Base-by-base conservation (phyloP, 164 flowering plant genomes). In the Aristolochia californica region DNA sequence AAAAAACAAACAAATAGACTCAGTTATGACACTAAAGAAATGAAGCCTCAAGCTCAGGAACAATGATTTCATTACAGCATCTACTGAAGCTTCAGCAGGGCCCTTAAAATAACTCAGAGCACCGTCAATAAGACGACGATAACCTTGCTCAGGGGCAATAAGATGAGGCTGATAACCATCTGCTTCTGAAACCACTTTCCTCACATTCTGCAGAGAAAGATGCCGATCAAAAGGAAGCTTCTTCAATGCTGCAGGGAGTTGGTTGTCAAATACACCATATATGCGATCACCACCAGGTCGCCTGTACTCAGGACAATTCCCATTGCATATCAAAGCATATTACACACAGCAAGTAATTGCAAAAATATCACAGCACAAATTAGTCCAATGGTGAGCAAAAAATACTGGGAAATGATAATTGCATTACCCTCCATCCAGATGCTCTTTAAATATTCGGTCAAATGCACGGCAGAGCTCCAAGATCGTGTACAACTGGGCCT, bases 91-190 rank as follows among this genome's bases (percentile, higher is more conserved):
- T 72, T 81, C 90, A 45, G 85, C 87, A 44, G 87, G 91, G 52
- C 83, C 84, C 70, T 75, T 82, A 52, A 82, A 77, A 34, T 80
- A 65, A 45, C 72, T 74, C 50, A 84, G 49, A 44, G 80, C 59
- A 63, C 87, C 77, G 57, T 84, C 91, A 68, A 84, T 80, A 45
- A 83, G 81, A n/a, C 84, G 84, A 17, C 89, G 76, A 63, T 84
- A 87, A 40, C 95, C 95, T 63, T 83, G 88, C 60, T 86, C 94
- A 47, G 94, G 94, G 58, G 94, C 94, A 62, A 86, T 86, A 20
- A 86, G 62, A 78, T 87, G 95, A 14, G 95, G 95, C 59, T 87
- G 95, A 75, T 84, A 87, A 45, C 95, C 95, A 85, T 87, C 95
- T 54, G 95, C 95, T 75, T 87, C 89, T 50, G 87, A 81, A 7